Base-by-base conservation (phyloP, 306 rosid genomes). In the Begonia peltatifolia region DNA sequence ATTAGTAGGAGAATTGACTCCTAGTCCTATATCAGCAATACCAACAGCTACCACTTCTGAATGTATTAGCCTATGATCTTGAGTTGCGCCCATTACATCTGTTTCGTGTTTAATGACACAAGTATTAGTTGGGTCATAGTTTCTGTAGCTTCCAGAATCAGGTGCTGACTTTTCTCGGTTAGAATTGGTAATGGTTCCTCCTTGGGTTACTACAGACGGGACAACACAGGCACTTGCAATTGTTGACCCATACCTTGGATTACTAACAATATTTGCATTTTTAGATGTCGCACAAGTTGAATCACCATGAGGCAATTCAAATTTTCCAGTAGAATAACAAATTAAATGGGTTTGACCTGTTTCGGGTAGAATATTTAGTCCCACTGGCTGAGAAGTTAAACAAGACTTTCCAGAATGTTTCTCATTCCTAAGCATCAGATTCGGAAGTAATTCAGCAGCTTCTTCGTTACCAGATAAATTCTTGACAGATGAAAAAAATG, bases 401-500 rank as follows among this genome's bases (percentile, higher is more conserved):
- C 14, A 74, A 52, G 69, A 56, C 59, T 70, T 79, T 58, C 71
- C 71, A 48, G 47, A 57, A 58, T 18, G 71, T 59, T 78, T 79
- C 58, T 56, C 66, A 66, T 74, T 87, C 56, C 46, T 62, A 17
- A 63, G 81, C 76, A 54, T 70, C 62, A 63, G 54, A 65, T 47
- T 48, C 46, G 63, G 67, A 59, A 67, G 76, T 44, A 62, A 60
- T 49, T 62, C 79, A 60, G 38, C 58, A 49, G 68, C 60, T 56
- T 73, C 73, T 67, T 66, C 69, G 59, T 47, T 47, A 46, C 41
- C 53, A 60, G 76, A 71, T 49, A 65, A 61, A 75, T 65, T 74
- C 61, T 63, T 64, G 51, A 50, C 64, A 65, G 71, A 66, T 46
- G 79, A 73, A 22, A 79, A 60, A 46, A 56, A 57, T 38, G 73